These are phyloP conservation scores for Beauveria sp. DNA, from an alignment of 2,329 filamentous ascomycete species.

Conservation along the genomic window DNA sequence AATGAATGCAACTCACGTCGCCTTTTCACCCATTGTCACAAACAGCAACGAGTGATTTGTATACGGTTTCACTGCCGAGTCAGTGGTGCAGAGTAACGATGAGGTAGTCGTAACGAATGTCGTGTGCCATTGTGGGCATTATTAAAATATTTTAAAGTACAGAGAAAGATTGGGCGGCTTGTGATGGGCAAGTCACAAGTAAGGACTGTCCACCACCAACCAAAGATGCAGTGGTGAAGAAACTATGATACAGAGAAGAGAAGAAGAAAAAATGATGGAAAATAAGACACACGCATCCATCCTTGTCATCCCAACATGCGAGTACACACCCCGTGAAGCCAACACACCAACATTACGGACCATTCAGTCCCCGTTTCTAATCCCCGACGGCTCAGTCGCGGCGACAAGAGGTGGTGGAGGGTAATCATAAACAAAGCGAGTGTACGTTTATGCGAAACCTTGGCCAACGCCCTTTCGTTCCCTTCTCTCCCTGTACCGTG, in stretches of 20 bases:
- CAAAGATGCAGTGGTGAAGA: not conserved
- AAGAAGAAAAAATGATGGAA: not conserved
- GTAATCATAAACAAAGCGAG: not conserved
- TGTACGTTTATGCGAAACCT: not conserved
- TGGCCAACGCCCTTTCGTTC: not conserved
- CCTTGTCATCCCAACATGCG: conserved; percentile 4
- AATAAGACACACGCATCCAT: not conserved
- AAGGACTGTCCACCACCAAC: not conserved
- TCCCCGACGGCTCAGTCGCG: too few relatives aligned
- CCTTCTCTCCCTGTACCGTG: too few relatives aligned
- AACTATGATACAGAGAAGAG: not conserved
- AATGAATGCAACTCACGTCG: not conserved
- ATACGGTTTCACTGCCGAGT: not conserved
- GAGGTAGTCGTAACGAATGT: not conserved
- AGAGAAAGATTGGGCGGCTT: not conserved
- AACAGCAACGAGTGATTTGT: too few relatives aligned
- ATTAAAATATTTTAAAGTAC: not conserved
- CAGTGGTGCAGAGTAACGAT: not conserved
- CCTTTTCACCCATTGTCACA: not conserved
- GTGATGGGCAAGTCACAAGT: not conserved
- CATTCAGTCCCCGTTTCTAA: too few relatives aligned
- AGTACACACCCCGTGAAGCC: not conserved
- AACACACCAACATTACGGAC: not conserved
- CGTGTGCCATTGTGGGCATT: not conserved
- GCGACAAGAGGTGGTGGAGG: too few relatives aligned